These are phyloP conservation scores for Styphnolobium japonicum DNA, from an alignment of 306 rosid species.

Conservation along the genomic window DNA sequence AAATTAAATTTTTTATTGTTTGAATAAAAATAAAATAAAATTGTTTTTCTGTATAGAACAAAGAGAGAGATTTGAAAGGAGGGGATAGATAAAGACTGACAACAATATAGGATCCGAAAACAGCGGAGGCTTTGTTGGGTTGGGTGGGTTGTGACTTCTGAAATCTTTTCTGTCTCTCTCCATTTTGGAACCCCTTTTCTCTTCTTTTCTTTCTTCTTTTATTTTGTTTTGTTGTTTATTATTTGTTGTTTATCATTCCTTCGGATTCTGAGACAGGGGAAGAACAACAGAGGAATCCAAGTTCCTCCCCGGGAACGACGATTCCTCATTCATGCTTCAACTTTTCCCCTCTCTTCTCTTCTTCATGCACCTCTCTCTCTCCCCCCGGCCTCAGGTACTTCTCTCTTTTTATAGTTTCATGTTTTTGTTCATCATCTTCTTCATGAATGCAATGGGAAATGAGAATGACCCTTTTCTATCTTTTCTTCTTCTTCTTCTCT, in stretches of 20 bases:
- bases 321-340: constrained; percentile 34
- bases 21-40: no score
- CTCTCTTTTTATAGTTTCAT: not conserved
- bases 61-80: constrained; percentile 11
- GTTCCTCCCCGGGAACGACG: constrained; percentile 50
- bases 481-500: not conserved
- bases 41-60: not conserved
- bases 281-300: constrained; percentile 40
- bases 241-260: not conserved
- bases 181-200: not conserved
- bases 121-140: constrained; percentile 22
- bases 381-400: constrained; percentile 17
- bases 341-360: not conserved
- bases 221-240: not conserved
- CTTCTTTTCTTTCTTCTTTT: no score
- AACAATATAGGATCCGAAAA: constrained; percentile 38
- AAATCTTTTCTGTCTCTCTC: not conserved
- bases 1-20: no score
- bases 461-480: not conserved
- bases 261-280: not conserved
- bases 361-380: not conserved
- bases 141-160: not conserved
- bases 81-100: not conserved
- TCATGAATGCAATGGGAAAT: not conserved
- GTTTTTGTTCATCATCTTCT: not conserved